Base-by-base conservation (phyloP, 2,329 filamentous ascomycete species). In the Alternaria triticina region DNA sequence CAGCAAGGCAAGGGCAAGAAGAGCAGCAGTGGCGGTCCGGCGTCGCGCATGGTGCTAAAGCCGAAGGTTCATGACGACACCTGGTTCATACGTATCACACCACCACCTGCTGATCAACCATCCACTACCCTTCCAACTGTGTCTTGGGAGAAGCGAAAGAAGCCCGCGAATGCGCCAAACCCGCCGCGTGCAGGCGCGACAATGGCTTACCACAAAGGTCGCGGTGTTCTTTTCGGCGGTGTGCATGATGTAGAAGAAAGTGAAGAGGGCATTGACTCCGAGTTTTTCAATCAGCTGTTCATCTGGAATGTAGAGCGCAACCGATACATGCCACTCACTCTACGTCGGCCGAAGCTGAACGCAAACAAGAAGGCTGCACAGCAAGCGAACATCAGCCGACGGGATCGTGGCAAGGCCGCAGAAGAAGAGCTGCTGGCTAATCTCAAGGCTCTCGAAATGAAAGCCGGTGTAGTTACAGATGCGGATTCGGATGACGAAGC, bases 281-380 rank as follows among this genome's bases (percentile, higher is more conserved):
- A 97, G 78, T 99, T 99, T 81, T 99, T 98, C 83, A 95, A 97
- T 73, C 88, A 90, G 59, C 82, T 98, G 23, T 96, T 92, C 74
- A 92, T 94, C 6, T 98, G 94, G 93, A 97, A 97, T 75, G 89
- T 97, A 66, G 96, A 98, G 74, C 88, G 95, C 62, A 99, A 99
- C 77, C 87, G 96, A 9, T 98, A 97, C 83, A 97, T 98, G 83
- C 92, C 91, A 3, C 84, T 98, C 47, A 83, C 84, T 10, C 83
- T 98, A 49, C 87, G 94, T 56, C 92, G 93, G 70, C 88, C 93
- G 3, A 89, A 93, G 25, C 83, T 86, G 20, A 87, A 87, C 51
- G 87, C 88, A 66, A 91, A 90, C 70, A 90, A 88, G 69, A 86
- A 85, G 36, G 74, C 83, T 77, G 70, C 70, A 2, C 75, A 79